phyloP scores from a whole-genome alignment of 768 basidiomycete genomes.

The Boletus rubescentipes region DNA sequence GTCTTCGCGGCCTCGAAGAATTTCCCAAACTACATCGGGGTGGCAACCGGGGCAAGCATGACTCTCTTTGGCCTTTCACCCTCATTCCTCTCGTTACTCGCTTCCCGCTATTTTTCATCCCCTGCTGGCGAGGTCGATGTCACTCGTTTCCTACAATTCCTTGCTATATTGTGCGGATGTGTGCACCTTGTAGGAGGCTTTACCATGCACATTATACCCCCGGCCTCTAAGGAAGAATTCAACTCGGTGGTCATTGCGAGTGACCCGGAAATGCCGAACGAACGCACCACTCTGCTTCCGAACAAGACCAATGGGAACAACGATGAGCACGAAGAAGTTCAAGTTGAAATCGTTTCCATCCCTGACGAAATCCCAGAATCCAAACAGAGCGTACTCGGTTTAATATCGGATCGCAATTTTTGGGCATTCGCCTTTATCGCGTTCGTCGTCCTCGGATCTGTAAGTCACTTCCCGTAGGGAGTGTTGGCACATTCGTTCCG shows the following conservation, averaged over 20 bases:
- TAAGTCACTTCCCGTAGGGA: conserved; percentile 37
- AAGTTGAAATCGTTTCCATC: conserved; percentile 23
- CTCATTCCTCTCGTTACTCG: conserved; percentile 64
- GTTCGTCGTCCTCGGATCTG: conserved; percentile 62
- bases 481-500: neutral
- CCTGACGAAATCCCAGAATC: conserved; percentile 18
- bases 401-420: conserved; percentile 58
- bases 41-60: conserved; percentile 65
- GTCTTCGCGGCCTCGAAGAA: conserved; percentile 73
- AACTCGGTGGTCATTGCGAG: neutral
- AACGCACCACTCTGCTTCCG: conserved; percentile 31
- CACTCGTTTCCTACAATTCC: conserved; percentile 52
- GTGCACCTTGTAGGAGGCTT: conserved; percentile 57
- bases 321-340: conserved; percentile 12
- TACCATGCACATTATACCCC: conserved; percentile 33
- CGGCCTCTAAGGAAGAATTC: conserved; percentile 9
- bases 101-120: conserved; percentile 59
- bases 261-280: conserved; percentile 26
- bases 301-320: conserved; percentile 20
- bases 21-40: conserved; percentile 64
- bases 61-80: conserved; percentile 83
- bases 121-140: conserved; percentile 43
- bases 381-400: conserved; percentile 35
- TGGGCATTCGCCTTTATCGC: conserved; percentile 58
- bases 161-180: conserved; percentile 52